A percentile compares a stretch with the other conserved stretches of the same genome.
These are phyloP conservation scores for Termitomyces sp. DNA, from an alignment of 768 basidiomycete species.

Conservation along the genomic window DNA sequence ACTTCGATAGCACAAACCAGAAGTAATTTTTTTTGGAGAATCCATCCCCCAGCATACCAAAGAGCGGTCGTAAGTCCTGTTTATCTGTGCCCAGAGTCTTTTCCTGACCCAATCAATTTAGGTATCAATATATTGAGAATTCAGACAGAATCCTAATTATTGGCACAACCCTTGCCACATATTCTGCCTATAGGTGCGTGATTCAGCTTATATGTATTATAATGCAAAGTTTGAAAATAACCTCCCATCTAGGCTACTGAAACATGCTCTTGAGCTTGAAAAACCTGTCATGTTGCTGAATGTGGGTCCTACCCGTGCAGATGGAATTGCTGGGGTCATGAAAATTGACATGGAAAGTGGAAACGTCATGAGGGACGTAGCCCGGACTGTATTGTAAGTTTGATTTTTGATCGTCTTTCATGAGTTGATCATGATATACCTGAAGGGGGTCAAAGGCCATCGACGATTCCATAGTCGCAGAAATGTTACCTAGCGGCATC, in stretches of 20 bases:
- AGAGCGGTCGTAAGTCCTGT: conserved; percentile 58
- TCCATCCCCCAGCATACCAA: conserved; percentile 64
- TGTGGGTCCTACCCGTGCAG: conserved; percentile 84
- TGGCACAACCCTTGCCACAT: conserved; percentile 91
- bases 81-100: neutral
- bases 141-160: conserved; percentile 71
- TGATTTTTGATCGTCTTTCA: neutral
- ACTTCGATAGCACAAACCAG: conserved; percentile 63
- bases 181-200: conserved; percentile 82
- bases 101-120: conserved; percentile 17
- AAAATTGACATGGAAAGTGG: conserved; percentile 79
- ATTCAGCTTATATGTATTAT: neutral
- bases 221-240: neutral
- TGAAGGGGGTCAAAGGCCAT: conserved; percentile 39
- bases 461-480: conserved; percentile 38
- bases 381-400: conserved; percentile 54
- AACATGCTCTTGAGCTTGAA: conserved; percentile 64
- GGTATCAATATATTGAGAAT: conserved; percentile 51
- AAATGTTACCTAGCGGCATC: conserved; percentile 56
- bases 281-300: conserved; percentile 84
- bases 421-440: conserved; percentile 3
- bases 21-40: conserved; percentile 87
- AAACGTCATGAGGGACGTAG: conserved; percentile 63
- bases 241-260: conserved; percentile 56
- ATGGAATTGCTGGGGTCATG: conserved; percentile 58